phyloP scores from a whole-genome alignment of 441 rosid genomes.

The Iberis amara region DNA sequence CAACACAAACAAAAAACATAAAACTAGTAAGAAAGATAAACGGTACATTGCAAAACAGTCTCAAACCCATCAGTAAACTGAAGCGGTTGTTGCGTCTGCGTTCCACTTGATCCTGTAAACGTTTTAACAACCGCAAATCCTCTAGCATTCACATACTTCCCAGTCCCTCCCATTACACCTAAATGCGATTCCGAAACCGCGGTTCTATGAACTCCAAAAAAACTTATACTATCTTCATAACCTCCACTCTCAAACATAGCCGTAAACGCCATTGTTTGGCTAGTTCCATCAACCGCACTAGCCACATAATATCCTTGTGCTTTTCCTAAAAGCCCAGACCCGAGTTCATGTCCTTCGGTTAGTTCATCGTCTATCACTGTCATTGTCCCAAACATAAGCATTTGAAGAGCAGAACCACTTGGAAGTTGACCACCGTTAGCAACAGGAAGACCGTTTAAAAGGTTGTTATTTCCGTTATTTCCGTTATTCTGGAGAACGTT shows the following conservation, averaged over 20 bases:
- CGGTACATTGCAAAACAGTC: constrained; percentile 50
- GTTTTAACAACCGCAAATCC: constrained; percentile 56
- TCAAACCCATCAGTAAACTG: constrained; percentile 53
- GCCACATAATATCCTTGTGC: constrained; percentile 66
- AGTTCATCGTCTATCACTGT: constrained; percentile 65
- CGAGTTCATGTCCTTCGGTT: constrained; percentile 54
- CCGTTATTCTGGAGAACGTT: constrained; percentile 41
- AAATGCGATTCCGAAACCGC: constrained; percentile 59
- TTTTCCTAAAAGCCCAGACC: constrained; percentile 55
- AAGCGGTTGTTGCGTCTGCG: constrained; percentile 30
- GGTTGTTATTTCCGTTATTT: constrained; percentile 32
- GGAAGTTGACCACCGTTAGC: constrained; percentile 45
- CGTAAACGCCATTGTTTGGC: constrained; percentile 62
- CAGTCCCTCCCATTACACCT: constrained; percentile 72
- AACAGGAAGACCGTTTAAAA: constrained; percentile 32
- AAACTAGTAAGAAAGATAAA: constrained; percentile 41
- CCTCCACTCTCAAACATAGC: constrained; percentile 59
- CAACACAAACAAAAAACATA: constrained; percentile 12
- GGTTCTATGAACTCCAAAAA: constrained; percentile 53
- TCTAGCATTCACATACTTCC: constrained; percentile 56
- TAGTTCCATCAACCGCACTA: constrained; percentile 61
- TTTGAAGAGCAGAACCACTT: constrained; percentile 43
- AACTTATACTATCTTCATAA: constrained; percentile 51
- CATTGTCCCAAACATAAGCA: constrained; percentile 65
- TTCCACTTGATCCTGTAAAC: constrained; percentile 40